A percentile compares a stretch with the other conserved stretches of the same genome.
These are phyloP conservation scores for Elsinoe arachidis DNA, from an alignment of 2,329 filamentous ascomycete species.

Conservation along the genomic window DNA sequence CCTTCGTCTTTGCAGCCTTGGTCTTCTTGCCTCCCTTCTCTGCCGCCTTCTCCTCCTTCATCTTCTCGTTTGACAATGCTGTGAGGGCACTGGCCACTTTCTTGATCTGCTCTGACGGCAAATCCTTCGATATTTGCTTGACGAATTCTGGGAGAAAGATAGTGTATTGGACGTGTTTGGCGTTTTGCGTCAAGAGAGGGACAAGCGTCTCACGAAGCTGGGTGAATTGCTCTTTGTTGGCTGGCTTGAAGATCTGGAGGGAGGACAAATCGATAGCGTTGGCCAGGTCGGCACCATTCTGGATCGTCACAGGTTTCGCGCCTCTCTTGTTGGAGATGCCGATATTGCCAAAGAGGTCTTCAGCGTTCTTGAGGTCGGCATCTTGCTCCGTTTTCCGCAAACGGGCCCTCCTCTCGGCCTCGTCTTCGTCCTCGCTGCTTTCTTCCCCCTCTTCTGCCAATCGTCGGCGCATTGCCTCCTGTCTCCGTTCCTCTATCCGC, in stretches of 20 bases:
- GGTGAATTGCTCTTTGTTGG: slow-evolving; percentile 78
- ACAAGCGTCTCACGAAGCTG: slow-evolving; percentile 68
- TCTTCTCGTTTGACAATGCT: slow-evolving; percentile 91
- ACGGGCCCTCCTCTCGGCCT: slow-evolving; percentile 63
- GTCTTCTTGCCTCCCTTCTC: slow-evolving; percentile 95
- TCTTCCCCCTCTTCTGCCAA: slow-evolving; percentile 49
- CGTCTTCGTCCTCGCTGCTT: slow-evolving; percentile 65
- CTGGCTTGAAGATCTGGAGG: slow-evolving; percentile 80
- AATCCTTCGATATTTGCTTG: slow-evolving; percentile 77
- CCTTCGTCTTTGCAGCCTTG: slow-evolving; percentile 95
- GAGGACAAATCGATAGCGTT: slow-evolving; percentile 72
- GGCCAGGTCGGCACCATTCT: slow-evolving; percentile 62
- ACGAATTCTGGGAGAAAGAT: slow-evolving; percentile 86
- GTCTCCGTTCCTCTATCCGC: slow-evolving; percentile 71
- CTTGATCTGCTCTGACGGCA: slow-evolving; percentile 91
- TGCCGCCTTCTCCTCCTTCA: slow-evolving; percentile 93
- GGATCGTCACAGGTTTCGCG: slow-evolving; percentile 57
- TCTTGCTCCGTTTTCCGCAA: slow-evolving; percentile 76
- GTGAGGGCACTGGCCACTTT: slow-evolving; percentile 83
- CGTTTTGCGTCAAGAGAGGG: slow-evolving; percentile 64
- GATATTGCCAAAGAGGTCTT: slow-evolving; percentile 77
- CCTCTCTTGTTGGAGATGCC: slow-evolving; percentile 64
- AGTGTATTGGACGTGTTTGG: slow-evolving; percentile 82
- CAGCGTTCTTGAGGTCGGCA: slow-evolving; percentile 77
- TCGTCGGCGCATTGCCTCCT: slow-evolving; percentile 48